Base-by-base conservation (phyloP, 2,329 filamentous ascomycete species). In the Aspergillus sp. region DNA sequence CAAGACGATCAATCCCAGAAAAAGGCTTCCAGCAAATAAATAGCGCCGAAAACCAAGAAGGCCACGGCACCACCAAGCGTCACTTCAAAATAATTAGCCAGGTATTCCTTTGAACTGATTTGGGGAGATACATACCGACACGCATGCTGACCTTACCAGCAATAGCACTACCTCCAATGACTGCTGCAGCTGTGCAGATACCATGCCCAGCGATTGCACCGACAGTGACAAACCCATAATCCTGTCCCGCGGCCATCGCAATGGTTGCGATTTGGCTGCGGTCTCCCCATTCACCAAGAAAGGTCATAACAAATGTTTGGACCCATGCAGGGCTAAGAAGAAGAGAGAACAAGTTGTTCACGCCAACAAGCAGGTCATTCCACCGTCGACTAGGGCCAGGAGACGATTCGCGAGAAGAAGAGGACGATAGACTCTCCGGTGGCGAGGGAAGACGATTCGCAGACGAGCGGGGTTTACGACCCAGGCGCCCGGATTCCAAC, bases 261-360 rank as follows among this genome's bases (percentile, higher is more conserved):
- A 99, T 96, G 0, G 95, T 99, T 20, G 95, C 95, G 69, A 99
- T 98, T 78, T 99, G 95, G 73, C 91, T 96, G 65, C 95, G 87
- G 70, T 99, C 95, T 57, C 95, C 95, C 95, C 95, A 99, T 75
- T 99, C 95, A 41, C 95, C 95, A 30, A 99, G 79, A 78, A 99
- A 99, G 2, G 95, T 99, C 95, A 99, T 99, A 67, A 96, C 86
- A 72, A 99, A 99, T 0, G 95, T 99, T 77, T 98, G 93, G 13
- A 99, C 95, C 95, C 95, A 99, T 0, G 93, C 95, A 1, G 95
- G 95, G 75, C 91, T 96, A 40, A 99, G 82, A 4, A 99, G 83
- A 6, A 99, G 81, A 11, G 90, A 92, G 61, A 92, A 86, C 4
- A 99, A 84, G 68, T 99, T 99, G 73, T 87, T 87, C 22, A 97